Conservation (phyloP, 1,139 yeast genomes). For the Hemisphaericaspora xylofermentans region DNA sequence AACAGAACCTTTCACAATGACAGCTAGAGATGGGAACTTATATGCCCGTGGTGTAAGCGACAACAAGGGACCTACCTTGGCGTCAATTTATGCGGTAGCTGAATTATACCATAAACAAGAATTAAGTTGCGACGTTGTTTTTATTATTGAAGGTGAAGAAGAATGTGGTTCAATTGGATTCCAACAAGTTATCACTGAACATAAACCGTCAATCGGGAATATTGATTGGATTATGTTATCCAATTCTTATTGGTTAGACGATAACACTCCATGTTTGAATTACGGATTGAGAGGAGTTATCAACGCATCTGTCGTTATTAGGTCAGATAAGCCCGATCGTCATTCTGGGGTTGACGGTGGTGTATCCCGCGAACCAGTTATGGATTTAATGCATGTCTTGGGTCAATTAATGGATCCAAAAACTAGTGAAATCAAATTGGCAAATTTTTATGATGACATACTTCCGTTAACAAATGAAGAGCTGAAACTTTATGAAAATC, state of each 20-base stretch:
- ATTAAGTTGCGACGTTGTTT: slow-evolving; percentile 72
- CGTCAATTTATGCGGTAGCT: slow-evolving; percentile 86
- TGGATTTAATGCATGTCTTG: slow-evolving; percentile 74
- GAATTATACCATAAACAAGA: slow-evolving; percentile 55
- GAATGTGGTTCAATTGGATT: slow-evolving; percentile 92
- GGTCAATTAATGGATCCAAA: slow-evolving; percentile 59
- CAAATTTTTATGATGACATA: slow-evolving; percentile 68
- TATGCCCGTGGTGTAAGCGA: slow-evolving; percentile 94
- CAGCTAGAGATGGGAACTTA: slow-evolving; percentile 79
- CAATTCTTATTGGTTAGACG: slow-evolving; percentile 94
- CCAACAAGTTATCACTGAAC: slow-evolving; percentile 55
- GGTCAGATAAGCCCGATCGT: slow-evolving; percentile 77
- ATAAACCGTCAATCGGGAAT: slow-evolving; percentile 55
- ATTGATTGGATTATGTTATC: slow-evolving; percentile 89
- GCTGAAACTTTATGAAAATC: slow-evolving; percentile 57
- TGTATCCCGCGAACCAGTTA: slow-evolving; percentile 80
- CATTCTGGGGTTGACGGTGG: slow-evolving; percentile 99
- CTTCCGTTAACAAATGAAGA: slow-evolving; percentile 58
- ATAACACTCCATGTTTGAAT: slow-evolving; percentile 82
- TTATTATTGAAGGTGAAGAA: slow-evolving; percentile 92
- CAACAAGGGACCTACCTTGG: slow-evolving; percentile 91
- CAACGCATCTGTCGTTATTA: slow-evolving; percentile 69
- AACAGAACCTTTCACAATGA: slow-evolving; percentile 73
- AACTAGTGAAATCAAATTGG: slow-evolving; percentile 60
- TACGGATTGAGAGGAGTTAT: slow-evolving; percentile 93